A percentile compares a stretch with the other conserved stretches of the same genome.
Evolutionary conservation across 164 flowering plant species (phyloP).

Genomic region (Kingdonia uniflora): DNA sequence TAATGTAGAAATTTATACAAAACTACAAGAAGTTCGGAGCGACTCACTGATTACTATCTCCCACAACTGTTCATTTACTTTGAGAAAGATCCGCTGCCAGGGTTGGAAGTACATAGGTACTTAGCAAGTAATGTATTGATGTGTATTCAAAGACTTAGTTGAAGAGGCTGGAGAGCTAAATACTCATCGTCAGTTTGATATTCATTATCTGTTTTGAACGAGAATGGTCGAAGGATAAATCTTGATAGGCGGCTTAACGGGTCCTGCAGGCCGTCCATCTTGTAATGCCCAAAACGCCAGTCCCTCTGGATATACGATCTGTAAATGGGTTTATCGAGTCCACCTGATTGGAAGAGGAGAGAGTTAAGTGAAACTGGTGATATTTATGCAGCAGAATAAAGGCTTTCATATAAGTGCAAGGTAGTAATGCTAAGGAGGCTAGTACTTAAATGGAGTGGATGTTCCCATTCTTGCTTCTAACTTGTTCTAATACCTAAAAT

Average conservation of each 20-base stretch:
- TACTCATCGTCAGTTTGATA: constrained; percentile 22
- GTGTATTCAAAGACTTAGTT: constrained; percentile 15
- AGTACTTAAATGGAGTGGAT: no score
- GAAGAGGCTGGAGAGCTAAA: constrained; percentile 42
- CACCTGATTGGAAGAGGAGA: constrained; percentile 38
- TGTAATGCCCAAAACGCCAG: constrained; percentile 96
- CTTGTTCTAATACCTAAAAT: no score
- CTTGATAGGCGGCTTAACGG: constrained; percentile 67
- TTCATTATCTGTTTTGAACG: constrained; percentile 22
- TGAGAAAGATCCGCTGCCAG: no score
- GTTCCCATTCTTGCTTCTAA: no score
- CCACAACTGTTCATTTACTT: no score
- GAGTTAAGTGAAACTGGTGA: not conserved
- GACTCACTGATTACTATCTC: no score
- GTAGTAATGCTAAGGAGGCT: no score
- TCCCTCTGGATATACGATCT: constrained; percentile 55
- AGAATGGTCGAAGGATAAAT: constrained; percentile 33
- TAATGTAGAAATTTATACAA: no score
- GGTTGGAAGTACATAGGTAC: no score
- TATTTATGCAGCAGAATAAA: no score
- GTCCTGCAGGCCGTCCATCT: constrained; percentile 91
- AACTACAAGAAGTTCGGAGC: no score
- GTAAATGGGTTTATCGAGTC: constrained; percentile 74
- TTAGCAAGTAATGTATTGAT: constrained; percentile 9
- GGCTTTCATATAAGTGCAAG: no score